phyloP scores from a whole-genome alignment of 345 rosid species.

The Lenwebbia sp. region DNA sequence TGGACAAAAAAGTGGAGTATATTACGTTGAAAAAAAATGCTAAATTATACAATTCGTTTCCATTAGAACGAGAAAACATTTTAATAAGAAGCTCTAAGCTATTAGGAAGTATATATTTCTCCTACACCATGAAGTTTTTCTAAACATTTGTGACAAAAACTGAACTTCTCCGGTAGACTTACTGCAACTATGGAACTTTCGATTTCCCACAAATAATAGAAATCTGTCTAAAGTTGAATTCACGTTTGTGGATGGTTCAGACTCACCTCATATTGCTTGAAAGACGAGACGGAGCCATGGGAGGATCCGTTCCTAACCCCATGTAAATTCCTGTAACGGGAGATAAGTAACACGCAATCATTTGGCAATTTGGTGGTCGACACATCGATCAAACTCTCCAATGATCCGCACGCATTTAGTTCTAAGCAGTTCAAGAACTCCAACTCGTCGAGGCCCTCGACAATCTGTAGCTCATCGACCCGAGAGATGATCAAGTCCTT shows the following conservation, averaged over 20 bases:
- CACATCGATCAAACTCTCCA: background rate
- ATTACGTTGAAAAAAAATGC: background rate
- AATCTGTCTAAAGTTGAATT: background rate
- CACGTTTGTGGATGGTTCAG: background rate
- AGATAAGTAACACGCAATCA: background rate
- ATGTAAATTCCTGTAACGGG: fast-evolving
- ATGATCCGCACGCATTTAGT: fast-evolving
- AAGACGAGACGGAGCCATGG: fast-evolving
- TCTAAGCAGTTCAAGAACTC: background rate
- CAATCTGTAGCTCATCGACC: background rate
- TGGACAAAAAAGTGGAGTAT: background rate
- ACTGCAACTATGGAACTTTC: background rate
- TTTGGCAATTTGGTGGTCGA: background rate
- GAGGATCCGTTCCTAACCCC: background rate
- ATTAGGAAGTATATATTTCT: too few species aligned
- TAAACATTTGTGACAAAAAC: background rate
- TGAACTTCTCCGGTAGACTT: background rate
- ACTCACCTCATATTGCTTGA: background rate
- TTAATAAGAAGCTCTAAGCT: background rate
- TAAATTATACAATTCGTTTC: background rate
- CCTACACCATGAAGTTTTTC: too few species aligned
- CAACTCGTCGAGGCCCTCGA: background rate
- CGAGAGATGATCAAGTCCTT: background rate
- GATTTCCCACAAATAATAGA: background rate
- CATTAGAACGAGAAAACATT: background rate